phyloP scores from a whole-genome alignment of 306 rosid species.

The Rosa multiflora region DNA sequence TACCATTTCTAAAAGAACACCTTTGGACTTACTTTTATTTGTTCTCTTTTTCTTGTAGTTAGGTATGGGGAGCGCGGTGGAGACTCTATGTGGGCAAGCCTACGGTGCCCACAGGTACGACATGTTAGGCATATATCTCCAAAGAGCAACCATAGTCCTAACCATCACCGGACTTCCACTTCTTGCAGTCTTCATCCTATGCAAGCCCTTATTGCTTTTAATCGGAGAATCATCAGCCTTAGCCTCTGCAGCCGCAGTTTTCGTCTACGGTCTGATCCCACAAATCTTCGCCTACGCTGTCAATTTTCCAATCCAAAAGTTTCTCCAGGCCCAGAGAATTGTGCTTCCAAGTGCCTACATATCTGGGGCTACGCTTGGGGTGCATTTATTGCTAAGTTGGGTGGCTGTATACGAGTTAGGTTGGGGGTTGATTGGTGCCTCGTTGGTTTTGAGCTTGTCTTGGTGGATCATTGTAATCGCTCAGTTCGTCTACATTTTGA shows the following conservation, averaged over 20 bases:
- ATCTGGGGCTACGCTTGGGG: slow-evolving; percentile 41
- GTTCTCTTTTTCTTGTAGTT: slow-evolving; percentile 28
- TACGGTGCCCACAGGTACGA: slow-evolving; percentile 60
- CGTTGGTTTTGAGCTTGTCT: slow-evolving; percentile 58
- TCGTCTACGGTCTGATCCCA: slow-evolving; percentile 71
- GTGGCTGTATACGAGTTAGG: slow-evolving; percentile 44
- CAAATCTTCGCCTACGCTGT: slow-evolving; percentile 73
- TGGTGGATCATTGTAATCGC: slow-evolving; percentile 79
- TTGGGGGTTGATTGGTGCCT: slow-evolving; percentile 54
- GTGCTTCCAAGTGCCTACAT: slow-evolving; percentile 63
- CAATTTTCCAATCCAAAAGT: slow-evolving; percentile 81
- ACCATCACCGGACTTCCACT: slow-evolving; percentile 51
- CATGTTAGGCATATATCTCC: slow-evolving; percentile 70
- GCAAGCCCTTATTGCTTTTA: slow-evolving; percentile 42
- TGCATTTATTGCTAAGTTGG: slow-evolving; percentile 57
- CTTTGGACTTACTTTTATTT: too few species aligned
- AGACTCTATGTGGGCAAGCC: slow-evolving; percentile 79
- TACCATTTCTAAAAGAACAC: too few species aligned
- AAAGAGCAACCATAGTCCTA: slow-evolving; percentile 49
- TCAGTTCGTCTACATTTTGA: slow-evolving; percentile 45
- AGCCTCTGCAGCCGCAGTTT: slow-evolving; percentile 50
- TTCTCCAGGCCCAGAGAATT: slow-evolving; percentile 71
- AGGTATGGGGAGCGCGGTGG: slow-evolving; percentile 92
- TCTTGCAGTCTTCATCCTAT: slow-evolving; percentile 39
- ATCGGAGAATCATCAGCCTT: slow-evolving; percentile 37